These are phyloP conservation scores for Euphorbia peplus DNA, from an alignment of 345 rosid genomes.

Conservation along the genomic window DNA sequence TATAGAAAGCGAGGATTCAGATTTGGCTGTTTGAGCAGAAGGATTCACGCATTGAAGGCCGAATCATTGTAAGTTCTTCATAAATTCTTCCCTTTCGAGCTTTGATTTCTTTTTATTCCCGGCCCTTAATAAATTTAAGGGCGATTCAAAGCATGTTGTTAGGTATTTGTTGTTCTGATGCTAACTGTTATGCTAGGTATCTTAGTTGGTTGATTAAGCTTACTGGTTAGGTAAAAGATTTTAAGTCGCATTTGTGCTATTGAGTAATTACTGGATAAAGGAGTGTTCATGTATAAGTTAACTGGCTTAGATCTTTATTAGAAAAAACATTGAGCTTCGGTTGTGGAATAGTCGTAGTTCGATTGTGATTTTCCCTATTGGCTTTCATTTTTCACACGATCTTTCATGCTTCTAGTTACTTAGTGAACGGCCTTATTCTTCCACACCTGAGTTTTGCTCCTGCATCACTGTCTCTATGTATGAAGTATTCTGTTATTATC, in stretches of 20 bases:
- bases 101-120: no score
- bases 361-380: background rate
- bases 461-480: background rate
- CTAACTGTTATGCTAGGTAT: background rate
- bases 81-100: no score
- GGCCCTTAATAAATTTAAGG: no score
- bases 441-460: no score
- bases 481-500: background rate
- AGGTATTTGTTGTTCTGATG: no score
- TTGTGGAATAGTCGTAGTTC: background rate
- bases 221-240: background rate
- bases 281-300: background rate
- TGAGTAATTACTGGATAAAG: background rate
- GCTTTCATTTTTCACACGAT: background rate
- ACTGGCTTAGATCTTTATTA: background rate
- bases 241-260: background rate
- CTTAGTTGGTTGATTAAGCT: background rate
- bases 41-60: conserved; percentile 86
- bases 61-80: conserved; percentile 46
- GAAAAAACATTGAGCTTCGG: background rate
- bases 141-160: background rate
- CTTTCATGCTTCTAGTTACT: no score
- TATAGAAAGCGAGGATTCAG: conserved; percentile 93
- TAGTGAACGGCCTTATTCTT: no score
- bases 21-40: conserved; percentile 99